phyloP scores from a whole-genome alignment of 2,329 filamentous ascomycete genomes.

The Cadophora luteo-olivacea region DNA sequence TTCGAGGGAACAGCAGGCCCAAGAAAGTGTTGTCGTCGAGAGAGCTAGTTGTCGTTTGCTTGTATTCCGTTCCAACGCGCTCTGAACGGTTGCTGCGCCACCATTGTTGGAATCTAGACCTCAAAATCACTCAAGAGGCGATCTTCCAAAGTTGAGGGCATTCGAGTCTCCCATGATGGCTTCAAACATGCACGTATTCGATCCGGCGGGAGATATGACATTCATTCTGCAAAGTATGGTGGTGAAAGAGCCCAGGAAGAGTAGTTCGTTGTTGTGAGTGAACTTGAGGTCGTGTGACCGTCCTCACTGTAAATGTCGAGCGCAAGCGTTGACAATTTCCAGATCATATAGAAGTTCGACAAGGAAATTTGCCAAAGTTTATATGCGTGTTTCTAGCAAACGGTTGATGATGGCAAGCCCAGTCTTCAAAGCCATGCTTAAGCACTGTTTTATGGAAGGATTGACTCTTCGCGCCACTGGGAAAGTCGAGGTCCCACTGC shows the following conservation, averaged over 20 bases:
- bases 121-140: not conserved
- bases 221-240: conserved; percentile 24
- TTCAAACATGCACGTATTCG: conserved; percentile 22
- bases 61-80: not conserved
- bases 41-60: not conserved
- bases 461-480: conserved; percentile 22
- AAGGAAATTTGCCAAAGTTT: conserved; percentile 20
- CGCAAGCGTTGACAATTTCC: not conserved
- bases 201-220: conserved; percentile 23
- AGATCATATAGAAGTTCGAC: conserved; percentile 21
- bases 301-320: not conserved
- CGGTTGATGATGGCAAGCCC: conserved; percentile 24
- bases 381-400: conserved; percentile 21
- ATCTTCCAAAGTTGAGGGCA: not conserved
- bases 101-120: conserved; percentile 3
- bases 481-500: conserved; percentile 23
- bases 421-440: conserved; percentile 27
- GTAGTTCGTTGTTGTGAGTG: conserved; percentile 26
- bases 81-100: conserved; percentile 13
- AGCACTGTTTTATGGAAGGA: conserved; percentile 25
- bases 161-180: conserved; percentile 15
- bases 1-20: conserved; percentile 11
- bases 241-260: conserved; percentile 21
- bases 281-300: conserved; percentile 3
- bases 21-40: not conserved